These are phyloP conservation scores for Cardamine chenopodiifolia DNA, from an alignment of 345 rosid species.

Conservation along the genomic window DNA sequence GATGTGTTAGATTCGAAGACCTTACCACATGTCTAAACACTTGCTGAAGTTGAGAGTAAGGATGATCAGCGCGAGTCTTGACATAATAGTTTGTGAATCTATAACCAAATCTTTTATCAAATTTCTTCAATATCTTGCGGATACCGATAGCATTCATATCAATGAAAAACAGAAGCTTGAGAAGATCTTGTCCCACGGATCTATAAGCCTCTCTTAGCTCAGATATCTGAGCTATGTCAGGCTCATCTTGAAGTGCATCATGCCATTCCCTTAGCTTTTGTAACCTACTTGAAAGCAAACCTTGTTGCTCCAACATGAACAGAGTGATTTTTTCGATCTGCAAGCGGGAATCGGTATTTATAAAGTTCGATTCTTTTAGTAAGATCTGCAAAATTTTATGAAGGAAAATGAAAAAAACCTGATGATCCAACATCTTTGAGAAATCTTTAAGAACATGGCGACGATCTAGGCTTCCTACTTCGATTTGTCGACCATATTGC, in stretches of 20 bases:
- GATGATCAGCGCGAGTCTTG: constrained; percentile 96
- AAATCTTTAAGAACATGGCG: constrained; percentile 89
- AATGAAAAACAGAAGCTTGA: constrained; percentile 75
- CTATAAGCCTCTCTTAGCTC: constrained; percentile 74
- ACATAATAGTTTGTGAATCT: constrained; percentile 89
- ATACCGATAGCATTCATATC: constrained; percentile 88
- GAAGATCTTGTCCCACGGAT: constrained; percentile 75
- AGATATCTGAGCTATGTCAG: constrained; percentile 62
- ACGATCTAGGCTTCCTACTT: constrained; percentile 77
- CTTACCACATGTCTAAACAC: constrained; percentile 97
- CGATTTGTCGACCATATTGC: constrained; percentile 72
- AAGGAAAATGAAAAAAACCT: constrained; percentile 47
- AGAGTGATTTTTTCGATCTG: constrained; percentile 92
- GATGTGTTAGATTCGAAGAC: background rate
- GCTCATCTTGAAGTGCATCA: constrained; percentile 62
- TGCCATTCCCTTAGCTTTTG: constrained; percentile 69
- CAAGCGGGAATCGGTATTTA: background rate
- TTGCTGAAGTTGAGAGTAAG: constrained; percentile 95
- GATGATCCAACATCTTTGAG: constrained; percentile 91
- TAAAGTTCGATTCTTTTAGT: constrained; percentile 1
- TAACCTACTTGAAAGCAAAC: constrained; percentile 80
- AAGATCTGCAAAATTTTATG: background rate
- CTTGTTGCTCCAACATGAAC: constrained; percentile 95
- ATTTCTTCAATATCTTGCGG: constrained; percentile 90
- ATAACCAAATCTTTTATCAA: constrained; percentile 89